Conservation (phyloP, 768 basidiomycete species). For the Russula brevipes region DNA sequence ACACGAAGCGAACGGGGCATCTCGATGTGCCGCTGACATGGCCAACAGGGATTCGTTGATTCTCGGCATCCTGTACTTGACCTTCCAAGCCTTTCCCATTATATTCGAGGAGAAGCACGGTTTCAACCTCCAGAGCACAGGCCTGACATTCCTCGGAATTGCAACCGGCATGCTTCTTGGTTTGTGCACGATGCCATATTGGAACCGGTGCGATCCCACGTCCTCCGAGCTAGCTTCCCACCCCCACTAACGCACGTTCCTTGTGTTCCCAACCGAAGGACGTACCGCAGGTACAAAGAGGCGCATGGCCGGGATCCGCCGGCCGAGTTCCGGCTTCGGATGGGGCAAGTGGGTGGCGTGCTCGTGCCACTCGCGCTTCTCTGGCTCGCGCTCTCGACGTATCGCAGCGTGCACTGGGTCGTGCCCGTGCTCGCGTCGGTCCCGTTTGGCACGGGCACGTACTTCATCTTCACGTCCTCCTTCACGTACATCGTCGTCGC, state of each 20-base stretch:
- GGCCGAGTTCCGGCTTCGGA: constrained; percentile 59
- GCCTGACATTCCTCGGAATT: constrained; percentile 49
- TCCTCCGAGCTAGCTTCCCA: neutral
- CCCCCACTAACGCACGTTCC: neutral
- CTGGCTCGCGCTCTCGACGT: constrained; percentile 53
- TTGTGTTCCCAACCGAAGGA: constrained; percentile 29
- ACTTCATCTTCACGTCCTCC: constrained; percentile 62
- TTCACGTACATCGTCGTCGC: constrained; percentile 56
- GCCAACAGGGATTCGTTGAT: constrained; percentile 35
- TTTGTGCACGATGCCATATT: constrained; percentile 39
- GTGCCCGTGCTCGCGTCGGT: constrained; percentile 42
- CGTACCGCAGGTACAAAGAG: constrained; percentile 35
- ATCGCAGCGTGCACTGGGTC: constrained; percentile 44
- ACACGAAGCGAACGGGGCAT: constrained; percentile 22
- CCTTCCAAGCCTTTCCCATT: constrained; percentile 54
- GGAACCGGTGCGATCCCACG: constrained; percentile 36
- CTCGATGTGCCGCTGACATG: neutral
- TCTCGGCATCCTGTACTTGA: constrained; percentile 45
- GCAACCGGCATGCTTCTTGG: constrained; percentile 43
- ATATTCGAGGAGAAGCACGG: constrained; percentile 45
- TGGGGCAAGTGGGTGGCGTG: constrained; percentile 65
- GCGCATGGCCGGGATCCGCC: constrained; percentile 47
- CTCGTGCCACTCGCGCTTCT: constrained; percentile 56
- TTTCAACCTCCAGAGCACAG: constrained; percentile 50
- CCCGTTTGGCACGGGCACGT: constrained; percentile 50